Base-by-base conservation (phyloP, 805 yeast genomes). In the Kazachstania martiniae region DNA sequence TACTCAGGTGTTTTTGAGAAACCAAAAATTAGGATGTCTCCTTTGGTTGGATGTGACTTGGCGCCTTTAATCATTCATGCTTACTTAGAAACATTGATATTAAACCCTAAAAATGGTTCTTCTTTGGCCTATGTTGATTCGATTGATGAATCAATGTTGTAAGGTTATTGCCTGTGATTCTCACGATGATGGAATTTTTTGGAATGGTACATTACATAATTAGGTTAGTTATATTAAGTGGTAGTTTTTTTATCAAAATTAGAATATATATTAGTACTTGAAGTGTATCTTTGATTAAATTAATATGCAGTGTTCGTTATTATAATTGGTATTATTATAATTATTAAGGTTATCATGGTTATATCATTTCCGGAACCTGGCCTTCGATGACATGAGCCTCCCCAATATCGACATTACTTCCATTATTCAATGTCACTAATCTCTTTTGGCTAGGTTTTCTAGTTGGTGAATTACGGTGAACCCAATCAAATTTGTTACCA, bases 21-120 rank as follows among this genome's bases (percentile, higher is more conserved):
- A 10, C 53, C 53, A 0, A 41, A 44, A 13, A 44, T 51, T 8
- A 50, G 51, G 31, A 47, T 57, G 33, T 39, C 51, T 4, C 62
- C 70, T 0, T 37, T 66, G 12, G 56, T 61, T 13, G 62, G 59
- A 18, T 62, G 66, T 19, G 64, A 62, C 35, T 42, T 58, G 12
- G 66, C 65, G 0, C 63, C 67, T 1, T 31, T 67, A 12, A 49
- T 64, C 3, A 56, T 70, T 28, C 63, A 61, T 32, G 51, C 62
- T 16, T 62, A 59, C 29, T 49, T 58, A 12, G 63, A 59, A 32
- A 29, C 29, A 13, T 23, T 43, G 21, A 18, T 28, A 14, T 10
- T 21, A 13, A 14, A 17, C 15, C n/a, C n/a, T n/a, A n/a, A n/a
- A n/a, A n/a, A n/a, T n/a, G n/a, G n/a, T n/a, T n/a, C n/a, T n/a